A percentile compares a stretch with the other conserved stretches of the same genome.
Conservation (phyloP, 257 asterid species). For the Scutellaria baicalensis region DNA sequence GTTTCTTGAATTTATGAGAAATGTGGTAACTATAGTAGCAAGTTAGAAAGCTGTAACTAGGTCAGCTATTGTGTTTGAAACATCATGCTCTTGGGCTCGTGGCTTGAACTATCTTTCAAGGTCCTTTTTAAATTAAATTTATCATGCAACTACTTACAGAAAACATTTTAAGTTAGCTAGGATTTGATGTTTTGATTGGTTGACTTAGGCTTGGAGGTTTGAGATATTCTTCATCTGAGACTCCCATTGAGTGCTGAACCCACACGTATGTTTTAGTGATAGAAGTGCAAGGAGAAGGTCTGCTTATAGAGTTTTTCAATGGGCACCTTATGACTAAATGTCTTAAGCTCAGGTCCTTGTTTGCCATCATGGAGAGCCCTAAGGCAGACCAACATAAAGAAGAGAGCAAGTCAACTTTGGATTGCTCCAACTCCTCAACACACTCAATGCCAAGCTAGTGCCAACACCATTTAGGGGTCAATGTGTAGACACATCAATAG, state of each 20-base stretch:
- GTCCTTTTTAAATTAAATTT: neutral
- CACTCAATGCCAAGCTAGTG: too few relatives aligned
- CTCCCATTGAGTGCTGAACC: neutral
- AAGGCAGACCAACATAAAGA: too few relatives aligned
- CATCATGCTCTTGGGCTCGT: neutral
- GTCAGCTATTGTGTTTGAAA: neutral
- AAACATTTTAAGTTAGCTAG: neutral
- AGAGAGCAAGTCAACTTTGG: too few relatives aligned
- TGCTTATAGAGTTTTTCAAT: neutral
- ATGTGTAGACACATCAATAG: too few relatives aligned
- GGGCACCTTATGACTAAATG: neutral
- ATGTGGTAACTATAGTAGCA: neutral
- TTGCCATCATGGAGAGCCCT: neutral
- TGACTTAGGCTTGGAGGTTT: too few relatives aligned
- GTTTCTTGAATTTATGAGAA: neutral
- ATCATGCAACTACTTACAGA: neutral
- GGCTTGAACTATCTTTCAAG: neutral
- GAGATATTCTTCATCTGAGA: neutral
- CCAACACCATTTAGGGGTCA: too few relatives aligned
- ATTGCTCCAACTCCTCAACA: too few relatives aligned
- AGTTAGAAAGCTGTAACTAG: neutral
- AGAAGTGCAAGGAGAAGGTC: neutral
- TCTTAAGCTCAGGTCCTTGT: neutral
- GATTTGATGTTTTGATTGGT: neutral
- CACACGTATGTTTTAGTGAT: neutral